phyloP scores from a whole-genome alignment of 2,329 filamentous ascomycete genomes.

The Ceratocystis alfenasii region DNA sequence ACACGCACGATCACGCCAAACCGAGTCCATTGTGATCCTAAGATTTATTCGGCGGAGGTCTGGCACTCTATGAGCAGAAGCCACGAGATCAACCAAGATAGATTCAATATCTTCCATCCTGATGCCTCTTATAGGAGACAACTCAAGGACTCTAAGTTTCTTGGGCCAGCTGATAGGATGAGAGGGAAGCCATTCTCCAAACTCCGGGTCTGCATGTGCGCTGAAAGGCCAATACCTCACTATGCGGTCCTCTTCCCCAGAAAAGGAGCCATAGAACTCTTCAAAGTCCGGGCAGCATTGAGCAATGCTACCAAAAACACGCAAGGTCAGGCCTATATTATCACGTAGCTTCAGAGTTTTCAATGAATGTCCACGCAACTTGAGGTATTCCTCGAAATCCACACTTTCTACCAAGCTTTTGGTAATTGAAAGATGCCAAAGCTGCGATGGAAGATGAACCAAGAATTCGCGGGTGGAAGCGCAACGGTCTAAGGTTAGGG shows the following conservation, averaged over 20 bases:
- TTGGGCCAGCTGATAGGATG: constrained; percentile 52
- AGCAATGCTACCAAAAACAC: background rate
- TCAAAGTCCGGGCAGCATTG: constrained; percentile 5
- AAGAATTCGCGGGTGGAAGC: background rate
- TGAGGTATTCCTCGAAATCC: background rate
- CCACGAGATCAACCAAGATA: constrained; percentile 67
- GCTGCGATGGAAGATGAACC: background rate
- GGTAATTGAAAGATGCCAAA: background rate
- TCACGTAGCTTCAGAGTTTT: background rate
- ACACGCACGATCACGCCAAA: constrained; percentile 71
- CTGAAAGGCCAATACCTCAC: too few species aligned
- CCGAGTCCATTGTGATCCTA: constrained; percentile 64
- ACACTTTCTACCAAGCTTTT: background rate
- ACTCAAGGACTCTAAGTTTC: constrained; percentile 56
- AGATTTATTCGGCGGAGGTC: constrained; percentile 59
- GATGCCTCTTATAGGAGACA: constrained; percentile 69
- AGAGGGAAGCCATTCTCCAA: background rate
- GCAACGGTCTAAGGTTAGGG: background rate
- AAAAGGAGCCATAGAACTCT: background rate
- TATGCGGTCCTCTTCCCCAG: background rate
- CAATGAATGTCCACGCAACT: background rate
- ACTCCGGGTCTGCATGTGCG: background rate
- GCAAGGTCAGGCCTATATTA: background rate
- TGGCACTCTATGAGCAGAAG: constrained; percentile 53
- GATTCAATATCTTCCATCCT: constrained; percentile 55